Evolutionary conservation across 2,329 filamentous ascomycete genomes (phyloP).

Genomic region (Blumeria graminis): DNA sequence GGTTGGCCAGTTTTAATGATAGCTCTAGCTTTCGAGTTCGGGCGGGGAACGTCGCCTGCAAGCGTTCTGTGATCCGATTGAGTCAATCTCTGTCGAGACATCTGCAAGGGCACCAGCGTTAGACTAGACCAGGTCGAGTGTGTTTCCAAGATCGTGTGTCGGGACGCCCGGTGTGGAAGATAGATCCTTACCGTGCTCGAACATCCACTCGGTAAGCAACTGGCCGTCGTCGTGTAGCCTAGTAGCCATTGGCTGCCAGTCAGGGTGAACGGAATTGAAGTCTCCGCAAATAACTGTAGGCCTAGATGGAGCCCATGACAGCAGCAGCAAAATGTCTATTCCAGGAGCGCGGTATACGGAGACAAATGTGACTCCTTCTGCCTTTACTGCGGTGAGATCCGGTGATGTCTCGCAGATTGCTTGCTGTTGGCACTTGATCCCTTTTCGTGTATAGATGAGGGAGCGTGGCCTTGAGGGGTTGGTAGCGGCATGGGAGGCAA

Average conservation of each 20-base stretch:
- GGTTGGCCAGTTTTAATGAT: too few species aligned
- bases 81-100: neutral
- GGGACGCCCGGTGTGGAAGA: neutral
- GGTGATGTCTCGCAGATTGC: neutral
- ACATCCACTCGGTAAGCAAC: neutral
- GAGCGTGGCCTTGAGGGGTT: too few species aligned
- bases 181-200: neutral
- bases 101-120: neutral
- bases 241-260: neutral
- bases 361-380: neutral
- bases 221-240: neutral
- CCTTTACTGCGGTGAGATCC: neutral
- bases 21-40: too few species aligned
- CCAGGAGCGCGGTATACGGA: neutral
- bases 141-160: neutral
- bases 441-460: conserved; percentile 4
- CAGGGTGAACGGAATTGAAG: neutral
- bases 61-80: neutral
- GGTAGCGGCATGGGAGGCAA: too few species aligned
- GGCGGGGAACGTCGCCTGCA: too few species aligned
- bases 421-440: conserved; percentile 5
- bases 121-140: neutral
- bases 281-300: neutral
- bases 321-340: neutral
- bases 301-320: conserved; percentile 4